Evolutionary conservation across 345 rosid genomes (phyloP).

Genomic region (Acer yangbiense): DNA sequence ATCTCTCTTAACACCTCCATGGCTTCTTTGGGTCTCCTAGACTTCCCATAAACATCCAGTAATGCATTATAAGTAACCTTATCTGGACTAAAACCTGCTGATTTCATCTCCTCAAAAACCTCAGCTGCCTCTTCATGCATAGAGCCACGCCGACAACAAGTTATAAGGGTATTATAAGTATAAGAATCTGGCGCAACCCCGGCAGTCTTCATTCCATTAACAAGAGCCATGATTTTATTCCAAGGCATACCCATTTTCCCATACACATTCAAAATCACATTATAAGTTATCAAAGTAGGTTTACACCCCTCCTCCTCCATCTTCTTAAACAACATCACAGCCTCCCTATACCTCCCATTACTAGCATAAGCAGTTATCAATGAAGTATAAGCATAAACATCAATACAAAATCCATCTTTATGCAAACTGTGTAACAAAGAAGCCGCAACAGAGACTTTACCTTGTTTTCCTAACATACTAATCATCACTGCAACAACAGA

Average conservation of each 20-base stretch:
- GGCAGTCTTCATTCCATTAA: constrained; percentile 61
- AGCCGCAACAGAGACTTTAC: constrained; percentile 61
- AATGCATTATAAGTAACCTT: constrained; percentile 81
- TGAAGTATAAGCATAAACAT: constrained; percentile 83
- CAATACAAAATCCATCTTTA: constrained; percentile 58
- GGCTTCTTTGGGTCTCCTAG: constrained; percentile 81
- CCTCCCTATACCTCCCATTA: constrained; percentile 84
- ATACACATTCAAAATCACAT: constrained; percentile 76
- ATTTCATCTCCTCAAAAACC: constrained; percentile 74
- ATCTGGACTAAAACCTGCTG: constrained; percentile 72
- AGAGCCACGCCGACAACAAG: constrained; percentile 82
- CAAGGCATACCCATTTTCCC: constrained; percentile 99
- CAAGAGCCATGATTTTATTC: constrained; percentile 64
- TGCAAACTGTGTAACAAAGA: constrained; percentile 54
- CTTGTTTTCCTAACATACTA: constrained; percentile 65
- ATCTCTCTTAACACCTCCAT: constrained; percentile 81
- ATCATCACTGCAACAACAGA: constrained; percentile 68
- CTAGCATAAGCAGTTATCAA: constrained; percentile 68
- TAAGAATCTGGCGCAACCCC: constrained; percentile 71
- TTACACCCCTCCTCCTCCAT: constrained; percentile 87
- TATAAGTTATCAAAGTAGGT: constrained; percentile 87
- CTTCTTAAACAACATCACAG: constrained; percentile 64
- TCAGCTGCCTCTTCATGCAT: constrained; percentile 78
- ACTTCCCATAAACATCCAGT: constrained; percentile 90
- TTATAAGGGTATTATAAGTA: constrained; percentile 86